Percentiles rank a stretch among this genome's conserved stretches.
phyloP scores from a whole-genome alignment of 208 protist species.

The Leishmania arabica region DNA sequence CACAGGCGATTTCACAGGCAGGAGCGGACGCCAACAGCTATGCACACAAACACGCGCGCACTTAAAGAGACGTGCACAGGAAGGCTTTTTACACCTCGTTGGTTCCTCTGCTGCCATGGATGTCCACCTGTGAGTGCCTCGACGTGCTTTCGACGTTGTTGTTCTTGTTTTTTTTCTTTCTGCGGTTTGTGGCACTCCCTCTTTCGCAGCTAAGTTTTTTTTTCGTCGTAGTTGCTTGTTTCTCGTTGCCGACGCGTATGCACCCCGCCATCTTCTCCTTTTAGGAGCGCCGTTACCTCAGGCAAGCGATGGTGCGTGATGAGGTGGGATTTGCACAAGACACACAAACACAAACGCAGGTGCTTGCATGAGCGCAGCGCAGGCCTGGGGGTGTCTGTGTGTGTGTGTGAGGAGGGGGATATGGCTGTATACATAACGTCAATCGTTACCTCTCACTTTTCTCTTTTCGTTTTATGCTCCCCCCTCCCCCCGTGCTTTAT shows the following conservation, averaged over 20 bases:
- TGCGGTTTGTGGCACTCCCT: neutral
- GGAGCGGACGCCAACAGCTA: neutral
- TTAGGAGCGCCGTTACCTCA: neutral
- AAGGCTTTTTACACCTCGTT: neutral
- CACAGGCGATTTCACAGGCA: no score
- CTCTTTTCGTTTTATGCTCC: neutral
- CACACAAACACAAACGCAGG: neutral
- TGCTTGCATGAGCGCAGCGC: neutral
- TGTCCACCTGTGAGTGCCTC: neutral
- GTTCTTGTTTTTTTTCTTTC: neutral
- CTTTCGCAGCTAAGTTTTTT: neutral
- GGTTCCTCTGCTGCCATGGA: neutral
- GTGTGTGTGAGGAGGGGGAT: neutral
- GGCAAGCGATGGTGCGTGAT: neutral
- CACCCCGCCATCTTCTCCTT: neutral
- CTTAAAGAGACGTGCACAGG: neutral
- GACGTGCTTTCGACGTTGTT: neutral
- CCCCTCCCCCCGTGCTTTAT: neutral
- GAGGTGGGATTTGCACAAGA: neutral
- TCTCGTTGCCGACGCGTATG: neutral
- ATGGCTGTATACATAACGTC: neutral
- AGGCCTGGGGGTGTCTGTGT: no score
- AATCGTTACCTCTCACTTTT: neutral
- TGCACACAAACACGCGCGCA: neutral
- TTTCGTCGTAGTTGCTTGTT: neutral